phyloP scores from a whole-genome alignment of 441 rosid species.

The Metrosideros polymorpha region DNA sequence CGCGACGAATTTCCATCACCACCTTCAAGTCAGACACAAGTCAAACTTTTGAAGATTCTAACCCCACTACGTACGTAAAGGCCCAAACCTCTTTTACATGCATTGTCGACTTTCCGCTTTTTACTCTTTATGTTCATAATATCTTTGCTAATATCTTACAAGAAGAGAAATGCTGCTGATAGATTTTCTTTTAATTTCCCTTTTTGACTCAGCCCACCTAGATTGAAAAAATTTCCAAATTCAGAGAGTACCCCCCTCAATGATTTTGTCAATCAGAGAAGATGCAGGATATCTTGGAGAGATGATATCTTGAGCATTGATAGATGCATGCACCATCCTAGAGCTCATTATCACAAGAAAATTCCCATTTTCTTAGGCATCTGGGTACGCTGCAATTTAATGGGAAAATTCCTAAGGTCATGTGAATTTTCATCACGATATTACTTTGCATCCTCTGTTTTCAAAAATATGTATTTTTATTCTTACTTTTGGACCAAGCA shows the following conservation, averaged over 20 bases:
- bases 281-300: not conserved
- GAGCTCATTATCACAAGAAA: not conserved
- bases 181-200: not conserved
- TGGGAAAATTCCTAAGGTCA: not conserved
- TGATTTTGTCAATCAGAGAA: not conserved
- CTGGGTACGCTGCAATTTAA: not conserved
- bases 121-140: not conserved
- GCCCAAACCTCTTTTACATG: not conserved
- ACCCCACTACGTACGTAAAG: not conserved
- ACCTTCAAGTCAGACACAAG: not conserved
- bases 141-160: not conserved
- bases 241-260: not conserved
- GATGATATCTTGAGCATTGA: not conserved
- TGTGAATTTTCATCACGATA: not conserved
- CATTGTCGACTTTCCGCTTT: not conserved
- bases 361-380: not conserved
- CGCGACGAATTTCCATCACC: not conserved
- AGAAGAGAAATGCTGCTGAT: not conserved
- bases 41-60: not conserved
- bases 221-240: not conserved
- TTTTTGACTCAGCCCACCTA: not conserved
- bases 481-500: not conserved
- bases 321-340: not conserved
- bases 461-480: not conserved
- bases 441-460: not conserved